A percentile compares a stretch with the other conserved stretches of the same genome.
These are phyloP conservation scores for Exophiala xenobiotica DNA, from an alignment of 2,329 filamentous ascomycete genomes.

Conservation along the genomic window DNA sequence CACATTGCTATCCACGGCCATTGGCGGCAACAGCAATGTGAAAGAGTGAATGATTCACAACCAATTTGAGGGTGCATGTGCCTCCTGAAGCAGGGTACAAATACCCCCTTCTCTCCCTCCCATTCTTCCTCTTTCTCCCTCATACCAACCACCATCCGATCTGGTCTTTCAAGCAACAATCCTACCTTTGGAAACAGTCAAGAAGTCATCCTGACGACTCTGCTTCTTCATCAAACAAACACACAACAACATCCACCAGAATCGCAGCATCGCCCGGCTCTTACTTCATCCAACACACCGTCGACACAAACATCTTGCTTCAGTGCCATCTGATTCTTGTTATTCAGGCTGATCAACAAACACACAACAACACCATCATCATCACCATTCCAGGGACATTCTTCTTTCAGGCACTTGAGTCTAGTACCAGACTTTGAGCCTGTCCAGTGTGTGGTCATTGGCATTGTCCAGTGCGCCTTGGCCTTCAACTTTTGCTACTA, in stretches of 20 bases:
- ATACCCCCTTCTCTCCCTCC: not conserved
- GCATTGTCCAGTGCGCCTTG: slow-evolving; percentile 14
- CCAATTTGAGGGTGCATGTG: not conserved
- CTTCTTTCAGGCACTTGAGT: not conserved
- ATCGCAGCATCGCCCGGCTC: too few relatives aligned
- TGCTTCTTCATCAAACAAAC: too few relatives aligned
- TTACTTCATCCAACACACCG: not conserved
- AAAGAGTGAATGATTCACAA: not conserved
- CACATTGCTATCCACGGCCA: not conserved
- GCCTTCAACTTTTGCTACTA: slow-evolving; percentile 1
- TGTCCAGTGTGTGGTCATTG: slow-evolving; percentile 1
- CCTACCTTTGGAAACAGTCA: not conserved
- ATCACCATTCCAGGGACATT: not conserved
- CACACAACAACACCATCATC: not conserved
- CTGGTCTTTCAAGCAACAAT: not conserved
- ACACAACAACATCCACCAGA: too few relatives aligned
- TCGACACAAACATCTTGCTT: not conserved
- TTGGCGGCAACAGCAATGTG: not conserved
- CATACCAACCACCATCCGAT: slow-evolving; percentile 1
- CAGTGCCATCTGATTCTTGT: too few relatives aligned
- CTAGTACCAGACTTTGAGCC: not conserved
- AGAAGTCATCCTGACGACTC: not conserved
- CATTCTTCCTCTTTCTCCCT: not conserved
- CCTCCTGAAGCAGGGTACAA: not conserved
- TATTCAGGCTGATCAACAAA: too few relatives aligned